Evolutionary conservation across 176 grass and related monocot species (phyloP).

Genomic region (Musa itinerans): DNA sequence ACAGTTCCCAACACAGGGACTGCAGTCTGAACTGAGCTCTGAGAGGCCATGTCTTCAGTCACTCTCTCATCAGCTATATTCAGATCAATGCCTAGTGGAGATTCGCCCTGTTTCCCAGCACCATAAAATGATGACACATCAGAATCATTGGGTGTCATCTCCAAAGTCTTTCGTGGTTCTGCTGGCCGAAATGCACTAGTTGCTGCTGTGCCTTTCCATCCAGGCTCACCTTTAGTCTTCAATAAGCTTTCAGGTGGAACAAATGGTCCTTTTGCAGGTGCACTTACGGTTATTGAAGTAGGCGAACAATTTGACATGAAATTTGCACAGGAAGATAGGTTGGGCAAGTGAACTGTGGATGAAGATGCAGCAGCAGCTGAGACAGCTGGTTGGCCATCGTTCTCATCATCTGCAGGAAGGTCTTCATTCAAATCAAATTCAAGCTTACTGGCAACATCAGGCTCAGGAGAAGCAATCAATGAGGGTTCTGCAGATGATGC

Average conservation of each 20-base stretch:
- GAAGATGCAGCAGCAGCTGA: slow-evolving; percentile 32
- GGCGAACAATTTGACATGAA: slow-evolving; percentile 30
- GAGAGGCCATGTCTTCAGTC: slow-evolving; percentile 42
- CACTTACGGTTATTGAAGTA: slow-evolving; percentile 57
- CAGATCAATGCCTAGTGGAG: slow-evolving; percentile 57
- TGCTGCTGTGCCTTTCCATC: slow-evolving; percentile 82
- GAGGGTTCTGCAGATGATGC: slow-evolving; percentile 40
- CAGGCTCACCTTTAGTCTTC: slow-evolving; percentile 45
- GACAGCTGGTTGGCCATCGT: slow-evolving; percentile 34
- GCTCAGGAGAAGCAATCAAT: slow-evolving; percentile 19
- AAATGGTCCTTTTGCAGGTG: slow-evolving; percentile 70
- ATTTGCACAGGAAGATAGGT: slow-evolving; percentile 24
- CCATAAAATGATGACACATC: slow-evolving; percentile 28
- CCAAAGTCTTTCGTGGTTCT: slow-evolving; percentile 46
- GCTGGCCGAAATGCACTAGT: slow-evolving; percentile 83
- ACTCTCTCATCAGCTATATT: slow-evolving; percentile 67
- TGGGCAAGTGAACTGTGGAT: slow-evolving; percentile 27
- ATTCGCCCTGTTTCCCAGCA: slow-evolving; percentile 36
- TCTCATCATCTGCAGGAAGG: slow-evolving; percentile 46
- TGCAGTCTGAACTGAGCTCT: slow-evolving; percentile 41
- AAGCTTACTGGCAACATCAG: slow-evolving; percentile 38
- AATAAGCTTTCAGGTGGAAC: slow-evolving; percentile 61
- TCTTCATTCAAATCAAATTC: slow-evolving; percentile 89
- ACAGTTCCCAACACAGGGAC: slow-evolving; percentile 37
- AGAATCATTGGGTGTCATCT: slow-evolving; percentile 32